phyloP scores from a whole-genome alignment of 306 rosid species.

The Betula pendula region DNA sequence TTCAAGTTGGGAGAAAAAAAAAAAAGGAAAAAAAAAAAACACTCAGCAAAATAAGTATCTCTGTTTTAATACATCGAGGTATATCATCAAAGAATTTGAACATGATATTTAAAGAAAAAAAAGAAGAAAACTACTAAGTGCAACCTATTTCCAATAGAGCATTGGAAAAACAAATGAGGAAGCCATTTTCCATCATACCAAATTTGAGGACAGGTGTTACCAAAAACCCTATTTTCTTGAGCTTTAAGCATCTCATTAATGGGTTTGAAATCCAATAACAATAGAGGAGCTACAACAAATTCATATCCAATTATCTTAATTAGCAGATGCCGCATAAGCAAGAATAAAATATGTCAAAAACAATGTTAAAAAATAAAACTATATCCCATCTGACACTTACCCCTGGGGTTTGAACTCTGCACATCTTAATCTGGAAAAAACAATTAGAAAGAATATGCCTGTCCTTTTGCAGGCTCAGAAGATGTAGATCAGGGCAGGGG shows the following conservation, averaged over 20 bases:
- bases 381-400: neutral
- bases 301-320: neutral
- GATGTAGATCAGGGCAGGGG: neutral
- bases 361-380: neutral
- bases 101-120: too few relatives aligned
- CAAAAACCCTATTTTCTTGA: too few relatives aligned
- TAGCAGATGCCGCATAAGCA: neutral
- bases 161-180: too few relatives aligned
- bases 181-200: too few relatives aligned
- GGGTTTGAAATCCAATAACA: neutral
- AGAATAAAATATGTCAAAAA: neutral
- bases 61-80: neutral
- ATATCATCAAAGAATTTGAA: neutral
- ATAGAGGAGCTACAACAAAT: neutral
- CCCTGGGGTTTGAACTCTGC: neutral
- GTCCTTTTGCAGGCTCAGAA: neutral
- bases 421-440: neutral
- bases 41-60: neutral
- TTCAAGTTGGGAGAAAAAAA: too few relatives aligned
- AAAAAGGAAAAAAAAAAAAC: neutral
- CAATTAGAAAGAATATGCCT: neutral
- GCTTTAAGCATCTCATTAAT: neutral
- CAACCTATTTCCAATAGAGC: too few relatives aligned
- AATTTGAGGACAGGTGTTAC: too few relatives aligned
- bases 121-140: too few relatives aligned